Base-by-base conservation (phyloP, 2,329 filamentous ascomycete species). In the Diaporthe ampelina region DNA sequence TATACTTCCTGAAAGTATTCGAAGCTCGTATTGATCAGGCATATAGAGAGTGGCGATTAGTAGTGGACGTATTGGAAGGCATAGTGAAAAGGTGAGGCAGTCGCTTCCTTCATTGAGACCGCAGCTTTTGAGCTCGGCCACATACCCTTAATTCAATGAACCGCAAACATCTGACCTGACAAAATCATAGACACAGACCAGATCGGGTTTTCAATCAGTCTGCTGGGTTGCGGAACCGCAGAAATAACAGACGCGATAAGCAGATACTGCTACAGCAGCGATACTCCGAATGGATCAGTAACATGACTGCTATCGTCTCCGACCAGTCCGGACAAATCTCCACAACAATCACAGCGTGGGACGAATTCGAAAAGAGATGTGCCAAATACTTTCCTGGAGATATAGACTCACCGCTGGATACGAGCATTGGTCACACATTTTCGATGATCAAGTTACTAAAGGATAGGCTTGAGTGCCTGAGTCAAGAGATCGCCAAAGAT, bases 231-330 rank as follows among this genome's bases (percentile, higher is more conserved):
- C 3, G 2, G 0, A 29, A 9, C 4, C 45, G 32, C 17, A 8
- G n/a, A n/a, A 40, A 21, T 0, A 17, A 1, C n/a, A 58, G 35
- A 35, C 40, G 35, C 1, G 56, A 71, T 1, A 40, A 52, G 15
- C 56, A 52, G 10, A 37, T 52, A n/a, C n/a, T 32, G 26, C 19
- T 52, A 17, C 56, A 71, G 10, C 52, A 61, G 56, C 43, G n/a
- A 8, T 71, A 71, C 32, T 71, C 69, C 10, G 19, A 61, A 4
- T 71, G 69, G 69, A 71, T 71, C 6, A 50, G n/a, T 10, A 8
- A 52, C 1, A 71, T 71, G 56, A 52, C 4, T 17, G 17, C 8
- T 11, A 0, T 61, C 9, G n/a, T 58, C 6, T 52, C 24, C 1
- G 69, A 71, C n/a, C 43, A 29, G 15, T 45, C 69, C 3, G 17